Evolutionary conservation across 441 rosid genomes (phyloP), one percentile per base, ranked within the genome.

Genomic region (Gossypium aridum): DNA sequence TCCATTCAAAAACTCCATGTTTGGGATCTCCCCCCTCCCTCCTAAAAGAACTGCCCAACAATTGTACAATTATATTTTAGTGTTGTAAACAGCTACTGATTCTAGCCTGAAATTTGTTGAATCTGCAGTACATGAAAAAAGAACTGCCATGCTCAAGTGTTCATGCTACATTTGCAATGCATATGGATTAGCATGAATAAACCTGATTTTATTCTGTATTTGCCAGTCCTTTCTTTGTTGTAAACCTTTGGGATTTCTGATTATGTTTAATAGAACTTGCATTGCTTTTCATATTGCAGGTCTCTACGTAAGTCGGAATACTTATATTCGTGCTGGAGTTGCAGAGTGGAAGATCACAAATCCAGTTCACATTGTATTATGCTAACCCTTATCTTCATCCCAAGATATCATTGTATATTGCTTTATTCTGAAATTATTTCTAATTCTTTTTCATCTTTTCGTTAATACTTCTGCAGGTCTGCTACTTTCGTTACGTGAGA

Each of bases 271-370:
- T 71, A 25, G 31, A 61, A 57, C 31, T n/a, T 25, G 22, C 71
- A 71, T 72, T 62, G 71, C 17, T 67, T 63, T 76, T 84, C 76
- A 57, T 7, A 67, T 81, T 22, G 56, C 80, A 95, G 99, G 99
- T 80, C 87, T 95, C 37, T 95, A 92, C 65, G 98, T 93, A 80
- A 95, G 99, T 81, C 88, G 96, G 77, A 95, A 95, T 73, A 93
- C 98, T 53, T 95, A 93, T 83, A 89, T 95, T 51, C 95, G 92
- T 39, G 84, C 91, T 71, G 99, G 98, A 62, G 86, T 90, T 79
- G 87, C 91, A n/a, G 97, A 95, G 76, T 95, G 98, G 99, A 91
- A 80, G 34, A 78, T 87, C 76, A 85, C 90, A 81, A 95, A 95
- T 84, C 98, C 98, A 20, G 98, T 93, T 85, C 92, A 95, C 88